Base-by-base conservation (phyloP, 129 eudicot genomes). In the Erigeron canadensis region DNA sequence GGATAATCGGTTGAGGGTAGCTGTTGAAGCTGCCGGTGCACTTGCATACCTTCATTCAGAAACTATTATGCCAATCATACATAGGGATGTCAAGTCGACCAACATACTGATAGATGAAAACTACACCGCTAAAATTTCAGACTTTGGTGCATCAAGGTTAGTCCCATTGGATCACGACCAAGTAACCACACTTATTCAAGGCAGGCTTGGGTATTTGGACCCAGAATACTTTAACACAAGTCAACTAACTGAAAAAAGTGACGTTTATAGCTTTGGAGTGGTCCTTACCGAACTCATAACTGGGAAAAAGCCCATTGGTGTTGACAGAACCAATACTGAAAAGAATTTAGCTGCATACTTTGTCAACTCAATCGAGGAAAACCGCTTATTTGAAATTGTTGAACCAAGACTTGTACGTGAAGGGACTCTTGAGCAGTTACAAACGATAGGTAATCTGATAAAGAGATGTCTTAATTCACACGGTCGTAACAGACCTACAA, bases 401-500 rank as follows among this genome's bases (percentile, higher is more conserved):
- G 89, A 84, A 56, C 79, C 81, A n/a, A 78, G 82, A 11, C 58
- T 84, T 2, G 21, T 81, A 47, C 68, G 65, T 40, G 86, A 87
- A 43, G 88, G 81, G 37, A 40, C 80, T 5, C 23, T 75, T 12
- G 92, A 84, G 47, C 84, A 87, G 57, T 39, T 84, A 11, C 78
- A 69, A 59, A 46, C 63, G 22, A 39, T 77, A 41, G 89, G 73
- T 87, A 89, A 55, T 57, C 21, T 57, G 39, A 38, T 21, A 10
- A 57, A n/a, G 9, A 57, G 63, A 57, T 57, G 63, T 13, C 48
- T 87, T 23, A 71, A 48, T 5, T 59, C 69, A 34, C 60, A 61
- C n/a, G 74, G 89, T 3, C 69, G 76, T 37, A 81, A 81, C 1
- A 81, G 93, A 46, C 93, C 93, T 28, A 84, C 87, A 15, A 87